A percentile compares a stretch with the other conserved stretches of the same genome.
These are phyloP conservation scores for Pestalotiopsis sp. DNA, from an alignment of 2,329 filamentous ascomycete genomes.

Conservation along the genomic window DNA sequence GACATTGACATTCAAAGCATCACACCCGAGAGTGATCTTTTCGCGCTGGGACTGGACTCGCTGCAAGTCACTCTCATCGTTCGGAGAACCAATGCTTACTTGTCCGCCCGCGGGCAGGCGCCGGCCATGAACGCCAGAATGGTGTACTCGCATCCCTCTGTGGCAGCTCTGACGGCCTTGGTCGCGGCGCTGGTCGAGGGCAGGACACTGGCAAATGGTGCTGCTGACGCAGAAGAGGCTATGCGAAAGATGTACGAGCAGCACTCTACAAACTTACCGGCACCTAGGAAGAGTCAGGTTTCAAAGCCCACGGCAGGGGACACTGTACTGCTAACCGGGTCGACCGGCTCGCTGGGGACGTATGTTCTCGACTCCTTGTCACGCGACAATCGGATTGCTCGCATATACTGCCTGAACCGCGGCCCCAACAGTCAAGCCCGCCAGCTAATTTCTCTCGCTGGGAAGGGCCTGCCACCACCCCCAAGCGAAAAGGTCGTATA, in stretches of 20 bases:
- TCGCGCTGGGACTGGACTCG: conserved; percentile 24
- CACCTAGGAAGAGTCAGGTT: conserved; percentile 10
- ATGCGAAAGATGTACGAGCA: conserved; percentile 17
- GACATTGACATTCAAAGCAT: conserved; percentile 16
- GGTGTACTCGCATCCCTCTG: conserved; percentile 20
- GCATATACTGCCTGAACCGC: conserved; percentile 22
- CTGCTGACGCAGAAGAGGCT: neutral
- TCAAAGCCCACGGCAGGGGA: neutral
- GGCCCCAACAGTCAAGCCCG: neutral
- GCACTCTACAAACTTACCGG: conserved; percentile 16
- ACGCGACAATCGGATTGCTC: conserved; percentile 11
- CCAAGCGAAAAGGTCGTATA: neutral
- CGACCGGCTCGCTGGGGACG: conserved; percentile 25
- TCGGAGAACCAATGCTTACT: conserved; percentile 15
- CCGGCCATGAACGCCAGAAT: conserved; percentile 10
- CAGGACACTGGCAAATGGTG: conserved; percentile 6
- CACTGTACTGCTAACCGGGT: conserved; percentile 24
- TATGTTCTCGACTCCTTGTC: conserved; percentile 23
- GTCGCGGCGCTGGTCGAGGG: conserved; percentile 8
- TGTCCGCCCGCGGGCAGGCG: conserved; percentile 8
- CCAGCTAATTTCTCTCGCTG: neutral
- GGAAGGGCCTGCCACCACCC: neutral
- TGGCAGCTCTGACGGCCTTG: conserved; percentile 17
- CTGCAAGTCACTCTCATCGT: conserved; percentile 20
- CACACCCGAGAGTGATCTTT: conserved; percentile 17